Base-by-base conservation (phyloP, 257 asterid genomes). In the Striga asiatica region DNA sequence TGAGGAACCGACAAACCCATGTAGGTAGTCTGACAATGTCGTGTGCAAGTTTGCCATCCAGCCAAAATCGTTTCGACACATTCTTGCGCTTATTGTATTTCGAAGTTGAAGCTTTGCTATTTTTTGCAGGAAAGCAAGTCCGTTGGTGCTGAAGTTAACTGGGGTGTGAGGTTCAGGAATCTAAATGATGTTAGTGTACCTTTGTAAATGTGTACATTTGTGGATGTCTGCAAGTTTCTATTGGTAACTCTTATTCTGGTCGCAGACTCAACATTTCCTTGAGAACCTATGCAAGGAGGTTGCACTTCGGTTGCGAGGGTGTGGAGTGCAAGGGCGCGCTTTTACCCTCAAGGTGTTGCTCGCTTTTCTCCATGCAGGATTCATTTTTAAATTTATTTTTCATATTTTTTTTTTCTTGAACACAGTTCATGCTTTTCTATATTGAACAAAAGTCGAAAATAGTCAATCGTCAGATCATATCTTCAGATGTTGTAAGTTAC, bases 161-260 rank as follows among this genome's bases (percentile, higher is more conserved):
- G 98, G 98, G 98, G 97, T 37, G 94, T 92, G 71, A 84, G 98
- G 66, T 92, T 92, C 89, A 79, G 71, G 59, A 75, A 88, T 62
- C 59, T 63, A 61, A 79, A 80, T 58, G 98, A 92, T 64, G 98
- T 87, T 52, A 60, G 94, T 71, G 66, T 11, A 51, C 41, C 58
- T 54, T 69, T 35, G 27, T 24, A 18, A 38, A 42, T 2, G 42
- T 66, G 38, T 58, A 38, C 12, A 48, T 60, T 37, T 55, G 45
- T n/a, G n/a, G n/a, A n/a, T 58, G 11, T 24, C 27, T 41, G 42
- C 13, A 13, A 39, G 56, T 60, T 76, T 17, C 37, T 50, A 28
- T 64, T 34, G 21, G 39, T 57, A 50, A 56, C 54, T 54, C 47
- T 47, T 71, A 45, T 55, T 63, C 47, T 80, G 70, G 42, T 78